A percentile compares a stretch with the other conserved stretches of the same genome.
Evolutionary conservation across 2,329 filamentous ascomycete genomes (phyloP).

Genomic region (Chaetomium sp.): DNA sequence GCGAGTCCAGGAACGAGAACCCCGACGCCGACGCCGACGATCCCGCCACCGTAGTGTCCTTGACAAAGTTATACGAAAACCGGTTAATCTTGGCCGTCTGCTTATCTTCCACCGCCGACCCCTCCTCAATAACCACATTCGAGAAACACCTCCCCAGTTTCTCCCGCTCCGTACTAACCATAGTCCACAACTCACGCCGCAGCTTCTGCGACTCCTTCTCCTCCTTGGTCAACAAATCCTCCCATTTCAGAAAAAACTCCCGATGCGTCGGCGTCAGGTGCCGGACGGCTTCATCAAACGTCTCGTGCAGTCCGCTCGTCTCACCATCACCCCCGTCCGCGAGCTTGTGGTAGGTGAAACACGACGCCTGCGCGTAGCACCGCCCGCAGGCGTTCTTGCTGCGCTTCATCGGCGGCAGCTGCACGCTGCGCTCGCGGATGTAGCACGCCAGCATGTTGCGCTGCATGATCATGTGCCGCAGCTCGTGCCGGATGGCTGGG

Average conservation of each 20-base stretch:
- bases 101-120: slow-evolving; percentile 62
- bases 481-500: slow-evolving; percentile 75
- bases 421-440: slow-evolving; percentile 69
- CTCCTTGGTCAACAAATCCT: slow-evolving; percentile 85
- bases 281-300: slow-evolving; percentile 73
- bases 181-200: slow-evolving; percentile 89
- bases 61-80: slow-evolving; percentile 78
- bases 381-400: slow-evolving; percentile 73
- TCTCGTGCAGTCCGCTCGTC: slow-evolving; percentile 70
- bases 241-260: slow-evolving; percentile 92
- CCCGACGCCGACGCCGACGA: slow-evolving; percentile 55
- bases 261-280: slow-evolving; percentile 70
- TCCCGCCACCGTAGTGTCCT: slow-evolving; percentile 51
- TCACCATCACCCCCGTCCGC: slow-evolving; percentile 77
- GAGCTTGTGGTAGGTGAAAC: slow-evolving; percentile 90
- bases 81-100: slow-evolving; percentile 80
- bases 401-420: slow-evolving; percentile 80
- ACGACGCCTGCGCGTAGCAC: slow-evolving; percentile 86
- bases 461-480: slow-evolving; percentile 95
- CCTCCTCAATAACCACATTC: slow-evolving; percentile 75
- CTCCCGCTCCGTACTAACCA: slow-evolving; percentile 84
- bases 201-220: slow-evolving; percentile 85
- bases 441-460: slow-evolving; percentile 84
- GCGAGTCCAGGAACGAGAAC: slow-evolving; percentile 87
- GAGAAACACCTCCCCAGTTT: slow-evolving; percentile 84